Base-by-base conservation (phyloP, 352 stramenopile species). In the Phytophthora citricola region DNA sequence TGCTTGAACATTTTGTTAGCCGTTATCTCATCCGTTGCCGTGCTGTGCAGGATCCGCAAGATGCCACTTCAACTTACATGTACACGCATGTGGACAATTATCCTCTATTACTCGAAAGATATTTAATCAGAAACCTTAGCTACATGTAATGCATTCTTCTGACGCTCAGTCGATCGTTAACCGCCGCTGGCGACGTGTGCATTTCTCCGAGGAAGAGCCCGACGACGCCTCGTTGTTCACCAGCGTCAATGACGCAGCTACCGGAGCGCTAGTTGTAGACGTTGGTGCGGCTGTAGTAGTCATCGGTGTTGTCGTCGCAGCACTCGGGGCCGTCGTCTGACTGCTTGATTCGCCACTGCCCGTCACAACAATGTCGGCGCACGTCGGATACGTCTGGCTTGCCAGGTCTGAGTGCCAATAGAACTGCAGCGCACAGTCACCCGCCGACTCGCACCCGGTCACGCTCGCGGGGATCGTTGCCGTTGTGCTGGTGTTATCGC, bases 391-490 rank as follows among this genome's bases (percentile, higher is more conserved):
- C 46, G 79, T 90, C 55, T 90, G 78, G 34, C 74, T 81, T 0
- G 80, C 80, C 38, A 85, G 51, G 31, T 84, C 78, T 41, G 78
- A 87, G 66, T 90, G 69, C 78, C 78, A 90, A 53, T 81, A 87
- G 53, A 90, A 84, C 53, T 88, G 81, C 45, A 90, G 58, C 7
- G 72, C 81, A 20, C 81, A 90, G 44, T 79, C 64, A 1, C 81
- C 78, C 0, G 69, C 46, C 20, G 70, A 71, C 8, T 60, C 66
- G 24, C 81, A 90, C 10, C 76, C 78, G 2, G 60, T 75, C n/a
- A 90, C 56, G 5, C 47, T 81, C 4, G 72, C 44, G 3, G 81
- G 78, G 22, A 90, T 81, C 45, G 61, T 85, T 2, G 57, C 71
- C 12, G 45, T 77, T 20, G 54, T 60, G 44, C 54, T 66, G 1